Evolutionary conservation across 2,329 filamentous ascomycete species (phyloP).

Genomic region (Ceratocystis destructans): DNA sequence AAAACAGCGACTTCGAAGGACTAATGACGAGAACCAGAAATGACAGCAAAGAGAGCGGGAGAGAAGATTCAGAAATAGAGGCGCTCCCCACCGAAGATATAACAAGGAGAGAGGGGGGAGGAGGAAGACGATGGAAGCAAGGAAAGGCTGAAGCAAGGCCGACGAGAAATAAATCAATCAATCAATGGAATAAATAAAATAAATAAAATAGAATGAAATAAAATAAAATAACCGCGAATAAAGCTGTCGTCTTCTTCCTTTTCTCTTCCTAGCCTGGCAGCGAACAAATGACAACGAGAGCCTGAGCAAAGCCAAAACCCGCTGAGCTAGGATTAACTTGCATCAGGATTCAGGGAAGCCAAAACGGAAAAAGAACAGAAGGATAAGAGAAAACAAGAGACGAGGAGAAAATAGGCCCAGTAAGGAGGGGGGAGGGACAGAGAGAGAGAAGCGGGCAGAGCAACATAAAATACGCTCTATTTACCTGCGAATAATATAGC

Average conservation of each 20-base stretch:
- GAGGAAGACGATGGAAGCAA: constrained; percentile 2
- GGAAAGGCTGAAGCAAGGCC: not conserved
- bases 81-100: not conserved
- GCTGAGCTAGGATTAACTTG: not conserved
- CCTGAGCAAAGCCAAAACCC: not conserved
- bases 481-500: too few relatives aligned
- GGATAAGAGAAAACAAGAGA: constrained; percentile 4
- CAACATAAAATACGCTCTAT: not conserved
- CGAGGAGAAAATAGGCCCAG: not conserved
- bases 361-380: constrained; percentile 6
- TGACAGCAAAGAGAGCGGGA: not conserved
- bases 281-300: not conserved
- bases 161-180: not conserved
- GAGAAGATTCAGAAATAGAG: not conserved
- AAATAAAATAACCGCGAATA: not conserved
- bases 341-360: not conserved
- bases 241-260: not conserved
- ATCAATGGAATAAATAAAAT: not conserved
- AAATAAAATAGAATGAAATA: not conserved
- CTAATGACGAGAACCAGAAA: not conserved
- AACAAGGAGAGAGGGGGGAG: not conserved
- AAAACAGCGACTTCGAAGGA: not conserved
- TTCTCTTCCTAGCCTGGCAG: too few relatives aligned
- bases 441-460: not conserved
- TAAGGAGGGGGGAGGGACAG: constrained; percentile 2